Conservation (phyloP, 2,329 filamentous ascomycete species). For the Fusarium drepaniforme region DNA sequence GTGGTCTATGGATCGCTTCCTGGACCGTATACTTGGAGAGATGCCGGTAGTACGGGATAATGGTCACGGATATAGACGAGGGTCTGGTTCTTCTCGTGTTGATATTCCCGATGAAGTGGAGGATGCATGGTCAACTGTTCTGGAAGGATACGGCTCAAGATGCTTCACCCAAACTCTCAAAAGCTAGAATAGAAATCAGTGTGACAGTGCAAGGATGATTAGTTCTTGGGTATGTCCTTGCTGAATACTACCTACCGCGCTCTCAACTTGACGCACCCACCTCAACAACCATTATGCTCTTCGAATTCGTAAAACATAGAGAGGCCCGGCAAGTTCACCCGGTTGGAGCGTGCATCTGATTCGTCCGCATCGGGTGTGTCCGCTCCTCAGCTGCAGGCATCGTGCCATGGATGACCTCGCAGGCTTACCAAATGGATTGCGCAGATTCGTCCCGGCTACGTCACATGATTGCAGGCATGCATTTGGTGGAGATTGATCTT, state of each 20-base stretch:
- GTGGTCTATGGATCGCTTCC: constrained; percentile 28
- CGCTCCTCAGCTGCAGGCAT: constrained; percentile 18
- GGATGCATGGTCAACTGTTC: constrained; percentile 24
- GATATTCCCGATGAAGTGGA: constrained; percentile 22
- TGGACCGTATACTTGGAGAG: constrained; percentile 7
- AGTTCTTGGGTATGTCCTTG: not conserved
- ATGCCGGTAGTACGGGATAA: fast-evolving
- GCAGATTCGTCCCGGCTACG: constrained; percentile 5
- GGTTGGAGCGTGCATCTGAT: not conserved
- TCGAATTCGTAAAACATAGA: not conserved
- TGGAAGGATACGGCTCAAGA: not conserved
- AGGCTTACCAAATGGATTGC: not conserved
- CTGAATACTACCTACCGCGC: not conserved
- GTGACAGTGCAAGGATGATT: not conserved
- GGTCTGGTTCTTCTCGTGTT: not conserved
- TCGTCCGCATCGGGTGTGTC: not conserved
- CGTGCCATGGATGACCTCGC: constrained; percentile 11
- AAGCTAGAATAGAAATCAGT: not conserved
- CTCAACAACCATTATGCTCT: not conserved
- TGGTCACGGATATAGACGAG: not conserved
- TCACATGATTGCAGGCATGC: constrained; percentile 27
- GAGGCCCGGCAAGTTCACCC: not conserved
- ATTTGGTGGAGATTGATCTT: not conserved
- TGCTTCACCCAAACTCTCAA: not conserved
- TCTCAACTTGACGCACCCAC: not conserved